Evolutionary conservation across 164 flowering plant genomes (phyloP).

Genomic region (Chimonanthus salicifolius): DNA sequence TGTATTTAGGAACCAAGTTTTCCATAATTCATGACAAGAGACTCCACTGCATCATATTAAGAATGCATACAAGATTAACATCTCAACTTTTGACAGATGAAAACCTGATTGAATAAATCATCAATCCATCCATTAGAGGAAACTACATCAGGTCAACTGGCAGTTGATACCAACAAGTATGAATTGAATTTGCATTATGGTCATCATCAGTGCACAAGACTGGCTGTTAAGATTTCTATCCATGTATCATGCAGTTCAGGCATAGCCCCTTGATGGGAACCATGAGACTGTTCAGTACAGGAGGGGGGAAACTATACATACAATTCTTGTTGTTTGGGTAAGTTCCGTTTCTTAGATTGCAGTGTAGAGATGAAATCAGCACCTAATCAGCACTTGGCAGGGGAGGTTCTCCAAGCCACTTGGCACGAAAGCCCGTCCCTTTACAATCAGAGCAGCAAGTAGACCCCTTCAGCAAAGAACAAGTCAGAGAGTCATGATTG

Average conservation of each 20-base stretch:
- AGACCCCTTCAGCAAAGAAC: slow-evolving; percentile 52
- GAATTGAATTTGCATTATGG: neutral
- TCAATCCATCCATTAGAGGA: no score
- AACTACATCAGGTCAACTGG: no score
- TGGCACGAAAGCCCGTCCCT: slow-evolving; percentile 95
- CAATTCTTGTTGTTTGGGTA: neutral
- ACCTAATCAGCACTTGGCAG: neutral
- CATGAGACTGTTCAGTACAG: slow-evolving; percentile 11
- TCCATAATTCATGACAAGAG: no score
- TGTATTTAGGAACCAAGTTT: no score
- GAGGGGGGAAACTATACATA: neutral
- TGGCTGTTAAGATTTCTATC: slow-evolving; percentile 47
- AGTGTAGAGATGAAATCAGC: neutral
- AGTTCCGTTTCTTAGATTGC: neutral
- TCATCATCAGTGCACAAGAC: slow-evolving; percentile 37
- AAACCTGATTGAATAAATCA: no score
- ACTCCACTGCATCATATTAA: no score
- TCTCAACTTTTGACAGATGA: no score
- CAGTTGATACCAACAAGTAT: neutral
- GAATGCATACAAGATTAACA: no score
- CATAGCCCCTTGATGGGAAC: slow-evolving; percentile 46
- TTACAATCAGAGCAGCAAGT: slow-evolving; percentile 73
- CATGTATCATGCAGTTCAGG: slow-evolving; percentile 67
- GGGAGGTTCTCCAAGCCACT: slow-evolving; percentile 84
- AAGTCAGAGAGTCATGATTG: neutral